A percentile compares a stretch with the other conserved stretches of the same genome.
Conservation (phyloP, 129 eudicot genomes). For the Arctium lappa region DNA sequence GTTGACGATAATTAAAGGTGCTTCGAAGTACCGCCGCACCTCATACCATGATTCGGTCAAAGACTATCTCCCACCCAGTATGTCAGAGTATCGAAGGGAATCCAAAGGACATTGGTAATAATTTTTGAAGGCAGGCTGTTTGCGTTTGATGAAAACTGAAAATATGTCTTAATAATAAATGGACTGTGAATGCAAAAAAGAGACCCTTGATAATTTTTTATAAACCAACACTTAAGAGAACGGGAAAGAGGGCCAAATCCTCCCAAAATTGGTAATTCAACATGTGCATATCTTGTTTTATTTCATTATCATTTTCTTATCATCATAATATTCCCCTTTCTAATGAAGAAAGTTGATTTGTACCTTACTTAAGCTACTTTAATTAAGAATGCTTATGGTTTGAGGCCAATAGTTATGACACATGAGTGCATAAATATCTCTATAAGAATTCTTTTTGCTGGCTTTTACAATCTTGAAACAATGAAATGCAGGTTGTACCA, state of each 20-base stretch:
- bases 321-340: neutral
- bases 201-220: too few species aligned
- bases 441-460: neutral
- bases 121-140: neutral
- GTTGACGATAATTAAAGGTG: conserved; percentile 62
- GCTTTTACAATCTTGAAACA: neutral
- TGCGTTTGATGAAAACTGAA: neutral
- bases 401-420: neutral
- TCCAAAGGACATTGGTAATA: conserved; percentile 35
- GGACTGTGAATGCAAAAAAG: too few species aligned
- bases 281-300: neutral
- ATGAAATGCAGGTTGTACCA: conserved; percentile 43
- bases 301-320: neutral
- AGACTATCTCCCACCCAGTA: conserved; percentile 75
- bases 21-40: conserved; percentile 54
- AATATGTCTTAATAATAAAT: too few species aligned
- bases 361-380: neutral
- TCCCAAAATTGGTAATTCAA: neutral
- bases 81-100: conserved; percentile 57
- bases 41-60: conserved; percentile 50
- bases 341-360: neutral
- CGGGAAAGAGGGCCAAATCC: neutral
- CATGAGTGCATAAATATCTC: neutral
- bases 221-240: neutral
- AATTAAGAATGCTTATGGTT: neutral